Conservation (phyloP, 495 filamentous ascomycete genomes). For the Clohesyomyces aquaticus region DNA sequence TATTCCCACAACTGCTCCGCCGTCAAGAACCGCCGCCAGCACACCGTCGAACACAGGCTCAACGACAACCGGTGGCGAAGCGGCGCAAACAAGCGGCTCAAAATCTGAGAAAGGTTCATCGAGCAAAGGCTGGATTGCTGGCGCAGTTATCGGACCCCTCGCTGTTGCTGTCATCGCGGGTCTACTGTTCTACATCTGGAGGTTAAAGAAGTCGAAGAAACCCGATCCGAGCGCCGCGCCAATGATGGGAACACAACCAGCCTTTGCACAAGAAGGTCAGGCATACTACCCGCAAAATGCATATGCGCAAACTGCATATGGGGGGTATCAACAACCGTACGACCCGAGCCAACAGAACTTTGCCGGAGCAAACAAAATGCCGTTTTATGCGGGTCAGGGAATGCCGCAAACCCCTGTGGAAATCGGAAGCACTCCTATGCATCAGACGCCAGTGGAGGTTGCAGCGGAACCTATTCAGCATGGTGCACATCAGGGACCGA, state of each 20-base stretch:
- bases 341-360: not conserved
- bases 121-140: constrained; percentile 21
- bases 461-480: not conserved
- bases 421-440: no score
- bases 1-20: not conserved
- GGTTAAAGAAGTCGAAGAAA: constrained; percentile 4
- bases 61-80: not conserved
- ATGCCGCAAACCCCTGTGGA: not conserved
- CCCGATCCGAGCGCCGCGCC: constrained; percentile 3
- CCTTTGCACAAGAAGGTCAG: not conserved
- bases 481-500: not conserved
- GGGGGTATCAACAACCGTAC: constrained; percentile 2
- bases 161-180: constrained; percentile 9
- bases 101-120: not conserved
- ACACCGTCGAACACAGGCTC: not conserved
- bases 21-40: not conserved
- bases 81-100: no score
- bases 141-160: constrained; percentile 11
- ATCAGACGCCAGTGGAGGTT: not conserved
- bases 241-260: constrained; percentile 1
- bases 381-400: not conserved
- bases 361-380: not conserved
- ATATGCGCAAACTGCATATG: not conserved
- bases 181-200: constrained; percentile 20
- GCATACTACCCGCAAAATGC: not conserved